These are phyloP conservation scores for Thermomucor indicae-seudaticae DNA, from an alignment of 371 early-diverging fungal species.

Conservation along the genomic window DNA sequence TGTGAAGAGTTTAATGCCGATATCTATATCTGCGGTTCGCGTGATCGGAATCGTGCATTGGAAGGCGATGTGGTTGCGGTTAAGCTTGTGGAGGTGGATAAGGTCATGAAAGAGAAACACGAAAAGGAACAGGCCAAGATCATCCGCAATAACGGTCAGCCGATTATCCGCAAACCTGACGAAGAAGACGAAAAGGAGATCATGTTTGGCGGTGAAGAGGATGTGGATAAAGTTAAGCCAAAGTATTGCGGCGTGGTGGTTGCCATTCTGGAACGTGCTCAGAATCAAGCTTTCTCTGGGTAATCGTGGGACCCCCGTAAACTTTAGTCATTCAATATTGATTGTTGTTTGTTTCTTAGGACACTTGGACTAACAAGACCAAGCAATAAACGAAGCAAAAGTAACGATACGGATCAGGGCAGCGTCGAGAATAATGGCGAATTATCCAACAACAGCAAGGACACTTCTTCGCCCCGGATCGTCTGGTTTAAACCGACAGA, in stretches of 20 bases:
- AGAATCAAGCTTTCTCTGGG: constrained; percentile 60
- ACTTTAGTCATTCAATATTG: no score
- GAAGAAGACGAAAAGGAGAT: constrained; percentile 55
- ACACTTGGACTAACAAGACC: constrained; percentile 53
- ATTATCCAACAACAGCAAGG: constrained; percentile 5
- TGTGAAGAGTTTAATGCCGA: constrained; percentile 61
- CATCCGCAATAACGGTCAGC: constrained; percentile 38
- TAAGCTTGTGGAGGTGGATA: constrained; percentile 62
- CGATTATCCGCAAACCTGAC: constrained; percentile 36
- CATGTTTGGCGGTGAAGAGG: constrained; percentile 49
- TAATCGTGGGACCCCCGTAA: no score
- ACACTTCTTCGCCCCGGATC: constrained; percentile 43
- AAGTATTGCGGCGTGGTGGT: constrained; percentile 63
- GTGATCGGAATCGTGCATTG: constrained; percentile 80
- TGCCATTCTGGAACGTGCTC: constrained; percentile 59
- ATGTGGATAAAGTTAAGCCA: constrained; percentile 48
- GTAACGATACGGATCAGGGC: constrained; percentile 14
- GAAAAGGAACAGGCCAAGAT: constrained; percentile 49
- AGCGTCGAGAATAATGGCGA: constrained; percentile 19
- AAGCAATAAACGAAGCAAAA: constrained; percentile 41
- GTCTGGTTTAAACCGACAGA: constrained; percentile 89
- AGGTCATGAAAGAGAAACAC: constrained; percentile 49
- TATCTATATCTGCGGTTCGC: constrained; percentile 76
- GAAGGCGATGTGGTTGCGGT: constrained; percentile 87
- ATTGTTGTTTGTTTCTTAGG: constrained; percentile 16